Evolutionary conservation across 305 asterid species (phyloP).

Genomic region (Fraxinus xanthoxyloides): DNA sequence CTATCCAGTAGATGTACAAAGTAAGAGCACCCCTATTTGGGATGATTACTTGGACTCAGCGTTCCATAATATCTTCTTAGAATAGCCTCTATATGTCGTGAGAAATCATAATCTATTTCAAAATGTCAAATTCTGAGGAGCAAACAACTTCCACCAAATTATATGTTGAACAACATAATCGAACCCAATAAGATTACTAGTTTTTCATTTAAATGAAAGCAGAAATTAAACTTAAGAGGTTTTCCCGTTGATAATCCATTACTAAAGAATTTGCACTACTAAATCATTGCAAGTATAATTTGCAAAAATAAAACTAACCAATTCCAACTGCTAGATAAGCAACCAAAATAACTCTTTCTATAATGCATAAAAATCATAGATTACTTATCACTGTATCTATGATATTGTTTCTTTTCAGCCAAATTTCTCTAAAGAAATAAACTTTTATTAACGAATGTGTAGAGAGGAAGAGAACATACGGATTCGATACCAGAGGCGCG

Average conservation of each 20-base stretch:
- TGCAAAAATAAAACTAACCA: not conserved
- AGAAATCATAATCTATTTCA: not conserved
- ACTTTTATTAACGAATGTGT: not conserved
- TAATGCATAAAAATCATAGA: not conserved
- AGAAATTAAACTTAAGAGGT: not conserved
- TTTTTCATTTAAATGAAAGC: not conserved
- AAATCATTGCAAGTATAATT: not conserved
- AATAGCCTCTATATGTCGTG: not conserved
- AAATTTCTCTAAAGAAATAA: not conserved
- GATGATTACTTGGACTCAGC: not conserved
- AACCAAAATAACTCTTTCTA: not conserved
- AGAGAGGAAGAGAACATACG: constrained; percentile 25
- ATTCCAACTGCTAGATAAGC: not conserved
- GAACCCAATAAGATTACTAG: not conserved
- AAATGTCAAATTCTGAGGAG: not conserved
- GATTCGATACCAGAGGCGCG: constrained; percentile 57
- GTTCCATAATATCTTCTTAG: not conserved
- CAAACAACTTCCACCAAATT: not conserved
- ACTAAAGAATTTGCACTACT: not conserved
- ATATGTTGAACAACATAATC: not conserved
- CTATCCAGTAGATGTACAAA: not conserved
- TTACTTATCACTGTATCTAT: not conserved
- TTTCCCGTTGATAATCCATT: not conserved
- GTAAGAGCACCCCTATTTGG: not conserved
- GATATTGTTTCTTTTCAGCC: not conserved